Evolutionary conservation across 768 basidiomycete genomes (phyloP), one percentile per base, ranked within the genome.

Genomic region (Tricholoma terreum): DNA sequence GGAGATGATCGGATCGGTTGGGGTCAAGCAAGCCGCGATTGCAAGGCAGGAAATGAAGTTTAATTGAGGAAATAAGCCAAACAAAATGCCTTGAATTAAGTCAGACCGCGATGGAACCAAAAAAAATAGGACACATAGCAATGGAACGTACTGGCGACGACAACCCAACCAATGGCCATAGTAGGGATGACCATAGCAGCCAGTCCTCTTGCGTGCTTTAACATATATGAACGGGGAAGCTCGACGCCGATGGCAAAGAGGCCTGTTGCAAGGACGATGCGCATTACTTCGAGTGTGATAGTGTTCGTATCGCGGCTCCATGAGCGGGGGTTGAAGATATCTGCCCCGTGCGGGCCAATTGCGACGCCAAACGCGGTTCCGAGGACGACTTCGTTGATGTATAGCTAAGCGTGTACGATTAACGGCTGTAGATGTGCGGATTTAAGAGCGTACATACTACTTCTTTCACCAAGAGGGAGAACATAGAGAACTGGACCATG

Each of bases 221-320:
- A 77, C 80, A 98, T 84, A 75, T 98, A 98, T 1, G 85, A 82
- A 55, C 83, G 77, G 0, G 96, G 95, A 33, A 98, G 77, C 69
- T 99, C 95, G 22, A 96, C 92, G 2, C 96, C 96, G 31, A 98
- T 92, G 6, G 95, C 91, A 65, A 99, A 99, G 1, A 98, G 83
- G 24, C 93, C 92, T 1, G 90, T 87, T 3, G 89, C 95, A 45
- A 99, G 89, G 50, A 97, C 90, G 19, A 67, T 57, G 9, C 63
- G 63, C n/a, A 50, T 61, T 15, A 65, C 48, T 52, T 67, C 66
- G 17, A 92, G 80, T 1, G 95, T 98, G 57, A 99, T 83, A 3
- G 75, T 55, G 4, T 40, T 60, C 14, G 61, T 51, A 2, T 56
- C 35, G 7, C 42, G 30, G 19, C 80, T 81, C 94, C 94, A 97